Evolutionary conservation across 306 rosid species (phyloP).

Genomic region (Corylus americana): DNA sequence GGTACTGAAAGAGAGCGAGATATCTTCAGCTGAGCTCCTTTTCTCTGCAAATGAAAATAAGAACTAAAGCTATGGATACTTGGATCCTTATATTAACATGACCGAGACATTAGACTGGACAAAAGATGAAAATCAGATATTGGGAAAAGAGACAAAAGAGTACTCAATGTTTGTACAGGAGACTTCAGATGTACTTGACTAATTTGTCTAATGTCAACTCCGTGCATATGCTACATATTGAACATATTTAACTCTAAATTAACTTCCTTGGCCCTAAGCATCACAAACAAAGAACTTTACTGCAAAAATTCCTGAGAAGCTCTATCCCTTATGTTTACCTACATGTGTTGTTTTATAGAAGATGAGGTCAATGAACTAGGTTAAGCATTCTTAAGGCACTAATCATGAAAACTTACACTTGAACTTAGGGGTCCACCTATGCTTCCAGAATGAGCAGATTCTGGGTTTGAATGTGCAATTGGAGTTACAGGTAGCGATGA

Average conservation of each 20-base stretch:
- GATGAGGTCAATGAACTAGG: neutral
- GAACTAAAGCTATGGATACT: slow-evolving; percentile 13
- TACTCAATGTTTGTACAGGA: slow-evolving; percentile 4
- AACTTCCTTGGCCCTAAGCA: neutral
- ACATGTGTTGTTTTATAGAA: slow-evolving; percentile 12
- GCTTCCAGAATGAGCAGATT: slow-evolving; percentile 57
- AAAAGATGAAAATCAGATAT: neutral
- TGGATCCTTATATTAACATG: neutral
- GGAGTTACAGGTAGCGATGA: slow-evolving; percentile 90
- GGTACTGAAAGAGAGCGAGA: slow-evolving; percentile 91
- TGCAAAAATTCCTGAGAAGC: slow-evolving; percentile 21
- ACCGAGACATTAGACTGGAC: neutral
- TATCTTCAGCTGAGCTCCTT: slow-evolving; percentile 52
- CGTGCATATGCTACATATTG: slow-evolving; percentile 3
- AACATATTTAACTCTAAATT: neutral
- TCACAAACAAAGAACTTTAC: slow-evolving; percentile 12
- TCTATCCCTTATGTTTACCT: slow-evolving; percentile 11
- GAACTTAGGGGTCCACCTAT: slow-evolving; percentile 46
- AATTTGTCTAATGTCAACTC: slow-evolving; percentile 13
- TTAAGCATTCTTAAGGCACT: neutral
- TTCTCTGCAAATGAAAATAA: slow-evolving; percentile 50
- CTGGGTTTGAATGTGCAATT: slow-evolving; percentile 49
- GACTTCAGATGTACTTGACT: neutral
- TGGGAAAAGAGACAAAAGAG: neutral
- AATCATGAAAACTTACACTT: slow-evolving; percentile 49